Percentiles rank a stretch among this genome's conserved stretches.
phyloP scores from a whole-genome alignment of 2,329 filamentous ascomycete species.

The Fusarium sp. region DNA sequence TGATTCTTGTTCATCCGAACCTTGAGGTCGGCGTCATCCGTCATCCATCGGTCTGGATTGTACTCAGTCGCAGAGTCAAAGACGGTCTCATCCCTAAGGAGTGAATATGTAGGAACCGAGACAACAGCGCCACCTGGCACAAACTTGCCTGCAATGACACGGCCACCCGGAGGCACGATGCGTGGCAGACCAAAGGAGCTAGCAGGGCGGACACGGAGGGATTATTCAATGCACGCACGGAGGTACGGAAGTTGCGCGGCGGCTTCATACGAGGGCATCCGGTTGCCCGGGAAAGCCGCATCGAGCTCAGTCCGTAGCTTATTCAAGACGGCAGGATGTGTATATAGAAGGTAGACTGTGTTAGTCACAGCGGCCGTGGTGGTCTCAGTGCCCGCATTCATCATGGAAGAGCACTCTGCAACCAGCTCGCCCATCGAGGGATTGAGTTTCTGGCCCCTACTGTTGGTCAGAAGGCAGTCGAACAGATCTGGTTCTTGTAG shows the following conservation, averaged over 20 bases:
- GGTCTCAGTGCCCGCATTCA: conserved; percentile 23
- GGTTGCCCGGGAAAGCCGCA: background rate
- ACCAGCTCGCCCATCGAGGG: conserved; percentile 4
- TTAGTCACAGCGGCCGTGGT: conserved; percentile 19
- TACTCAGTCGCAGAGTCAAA: conserved; percentile 2
- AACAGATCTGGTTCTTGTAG: background rate
- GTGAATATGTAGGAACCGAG: conserved; percentile 17
- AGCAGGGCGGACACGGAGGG: conserved; percentile 18
- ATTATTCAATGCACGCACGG: conserved; percentile 18
- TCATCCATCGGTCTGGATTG: conserved; percentile 17
- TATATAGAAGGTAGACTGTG: conserved; percentile 5
- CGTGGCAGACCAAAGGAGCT: conserved; percentile 20
- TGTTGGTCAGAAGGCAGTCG: background rate
- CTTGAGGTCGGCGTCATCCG: background rate
- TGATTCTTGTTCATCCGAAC: background rate
- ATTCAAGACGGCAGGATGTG: background rate
- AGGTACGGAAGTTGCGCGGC: conserved; percentile 6
- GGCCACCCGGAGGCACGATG: conserved; percentile 11
- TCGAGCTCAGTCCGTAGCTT: conserved; percentile 15
- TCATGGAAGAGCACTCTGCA: conserved; percentile 13
- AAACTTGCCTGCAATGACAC: conserved; percentile 17
- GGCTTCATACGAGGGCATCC: conserved; percentile 4
- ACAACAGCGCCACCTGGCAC: conserved; percentile 13
- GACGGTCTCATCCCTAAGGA: conserved; percentile 2
- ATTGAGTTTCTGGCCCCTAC: background rate